Conservation (phyloP, 1,284 basidiomycete species). For the Uromyces viciae-fabae region DNA sequence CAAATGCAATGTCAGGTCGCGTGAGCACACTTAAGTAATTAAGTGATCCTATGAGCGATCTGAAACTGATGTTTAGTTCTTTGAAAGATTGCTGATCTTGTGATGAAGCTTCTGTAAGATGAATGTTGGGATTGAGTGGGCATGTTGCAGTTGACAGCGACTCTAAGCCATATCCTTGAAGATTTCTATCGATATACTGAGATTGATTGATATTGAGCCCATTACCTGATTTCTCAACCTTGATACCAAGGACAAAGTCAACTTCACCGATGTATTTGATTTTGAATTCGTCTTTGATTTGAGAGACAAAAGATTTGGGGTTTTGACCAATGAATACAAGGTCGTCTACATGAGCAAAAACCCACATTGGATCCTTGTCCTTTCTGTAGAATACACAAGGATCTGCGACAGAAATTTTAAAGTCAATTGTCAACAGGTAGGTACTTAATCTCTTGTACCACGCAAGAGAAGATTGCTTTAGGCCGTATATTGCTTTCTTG, state of each 20-base stretch:
- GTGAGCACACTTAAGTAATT: constrained; percentile 1
- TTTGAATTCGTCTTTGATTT: neutral
- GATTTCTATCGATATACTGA: neutral
- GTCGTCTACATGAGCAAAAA: neutral
- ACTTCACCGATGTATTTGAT: neutral
- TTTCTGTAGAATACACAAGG: neutral
- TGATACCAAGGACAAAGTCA: neutral
- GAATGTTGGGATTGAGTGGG: neutral
- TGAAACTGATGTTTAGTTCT: neutral
- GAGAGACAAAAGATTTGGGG: neutral
- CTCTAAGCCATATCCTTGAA: neutral
- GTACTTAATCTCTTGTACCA: neutral
- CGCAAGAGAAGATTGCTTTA: neutral
- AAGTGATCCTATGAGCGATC: neutral
- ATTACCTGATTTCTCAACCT: neutral
- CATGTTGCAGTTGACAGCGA: neutral
- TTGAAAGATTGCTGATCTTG: neutral
- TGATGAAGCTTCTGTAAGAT: neutral
- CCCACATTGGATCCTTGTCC: neutral
- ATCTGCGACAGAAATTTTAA: neutral
- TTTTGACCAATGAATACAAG: neutral
- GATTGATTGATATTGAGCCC: neutral
- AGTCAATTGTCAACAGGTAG: neutral
- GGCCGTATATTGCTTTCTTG: neutral
- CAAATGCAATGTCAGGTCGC: neutral